Percentiles rank a stretch among this genome's conserved stretches.
These are phyloP conservation scores for Leucosporidium yakuticum DNA, from an alignment of 768 basidiomycete species.

Conservation along the genomic window DNA sequence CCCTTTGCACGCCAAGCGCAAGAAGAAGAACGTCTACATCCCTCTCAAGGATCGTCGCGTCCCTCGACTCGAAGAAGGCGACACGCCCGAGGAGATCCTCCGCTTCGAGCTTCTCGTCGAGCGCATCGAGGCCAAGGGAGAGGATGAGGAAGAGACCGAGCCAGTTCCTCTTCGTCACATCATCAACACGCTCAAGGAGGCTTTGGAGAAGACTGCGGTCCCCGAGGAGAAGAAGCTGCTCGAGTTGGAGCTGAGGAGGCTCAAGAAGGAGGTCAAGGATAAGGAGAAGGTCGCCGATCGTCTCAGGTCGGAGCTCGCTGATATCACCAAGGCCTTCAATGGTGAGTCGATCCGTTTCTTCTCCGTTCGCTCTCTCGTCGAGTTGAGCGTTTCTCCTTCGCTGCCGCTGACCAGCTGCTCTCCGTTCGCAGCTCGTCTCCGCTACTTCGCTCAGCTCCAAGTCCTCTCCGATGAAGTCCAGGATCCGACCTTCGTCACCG, in stretches of 20 bases:
- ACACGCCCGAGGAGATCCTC: slow-evolving; percentile 12
- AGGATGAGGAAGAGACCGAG: slow-evolving; percentile 23
- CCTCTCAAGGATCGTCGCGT: slow-evolving; percentile 12
- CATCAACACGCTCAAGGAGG: slow-evolving; percentile 22
- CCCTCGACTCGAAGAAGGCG: slow-evolving; percentile 22
- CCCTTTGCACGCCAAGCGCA: neutral
- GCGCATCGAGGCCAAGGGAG: slow-evolving; percentile 24
- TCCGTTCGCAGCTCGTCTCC: slow-evolving; percentile 16
- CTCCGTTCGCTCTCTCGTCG: no score
- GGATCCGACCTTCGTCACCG: slow-evolving; percentile 21
- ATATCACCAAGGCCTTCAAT: slow-evolving; percentile 24
- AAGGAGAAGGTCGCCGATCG: slow-evolving; percentile 32
- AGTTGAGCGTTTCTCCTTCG: neutral
- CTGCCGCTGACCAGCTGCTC: no score
- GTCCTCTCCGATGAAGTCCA: slow-evolving; percentile 28
- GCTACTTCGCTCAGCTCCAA: slow-evolving; percentile 37
- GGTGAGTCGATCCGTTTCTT: neutral
- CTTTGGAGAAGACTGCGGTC: slow-evolving; percentile 4
- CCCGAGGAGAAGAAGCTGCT: slow-evolving; percentile 23
- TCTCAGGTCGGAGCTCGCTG: slow-evolving; percentile 17
- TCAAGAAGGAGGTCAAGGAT: slow-evolving; percentile 11
- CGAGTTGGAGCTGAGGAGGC: slow-evolving; percentile 13
- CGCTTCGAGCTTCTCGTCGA: slow-evolving; percentile 32
- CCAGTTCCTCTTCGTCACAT: slow-evolving; percentile 4
- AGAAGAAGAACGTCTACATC: slow-evolving; percentile 15